phyloP scores from a whole-genome alignment of 2,329 filamentous ascomycete species.

The Pseudogymnoascus verrucosus region DNA sequence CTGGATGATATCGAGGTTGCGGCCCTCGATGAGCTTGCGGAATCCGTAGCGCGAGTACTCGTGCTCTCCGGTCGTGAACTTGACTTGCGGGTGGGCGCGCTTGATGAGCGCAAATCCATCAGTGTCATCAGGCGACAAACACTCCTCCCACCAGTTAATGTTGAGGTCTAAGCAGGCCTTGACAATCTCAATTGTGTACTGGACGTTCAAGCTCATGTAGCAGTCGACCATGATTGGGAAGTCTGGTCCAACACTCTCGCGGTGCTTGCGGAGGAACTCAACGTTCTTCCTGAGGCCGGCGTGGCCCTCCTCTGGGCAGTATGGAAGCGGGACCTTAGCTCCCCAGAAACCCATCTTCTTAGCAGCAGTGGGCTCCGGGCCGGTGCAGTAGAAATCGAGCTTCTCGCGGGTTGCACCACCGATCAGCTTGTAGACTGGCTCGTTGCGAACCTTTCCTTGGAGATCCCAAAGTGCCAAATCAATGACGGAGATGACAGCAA shows the following conservation, averaged over 20 bases:
- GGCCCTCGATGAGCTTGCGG: conserved; percentile 84
- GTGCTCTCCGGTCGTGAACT: conserved; percentile 94
- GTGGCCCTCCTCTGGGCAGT: conserved; percentile 79
- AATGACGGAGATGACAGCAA: conserved; percentile 89
- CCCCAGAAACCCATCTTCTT: conserved; percentile 85
- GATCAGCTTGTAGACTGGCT: conserved; percentile 91
- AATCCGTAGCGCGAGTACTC: conserved; percentile 93
- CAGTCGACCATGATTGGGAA: conserved; percentile 94
- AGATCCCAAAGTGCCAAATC: conserved; percentile 91
- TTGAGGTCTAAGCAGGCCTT: conserved; percentile 74
- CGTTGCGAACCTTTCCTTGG: conserved; percentile 79
- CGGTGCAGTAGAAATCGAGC: conserved; percentile 90
- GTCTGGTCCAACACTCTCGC: conserved; percentile 76
- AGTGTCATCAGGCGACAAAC: conserved; percentile 81
- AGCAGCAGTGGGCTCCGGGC: conserved; percentile 72
- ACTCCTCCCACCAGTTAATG: conserved; percentile 98
- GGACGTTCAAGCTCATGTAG: conserved; percentile 91
- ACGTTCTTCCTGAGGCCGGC: conserved; percentile 81
- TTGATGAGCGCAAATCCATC: conserved; percentile 88
- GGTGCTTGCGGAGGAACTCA: conserved; percentile 77
- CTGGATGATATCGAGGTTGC: conserved; percentile 89
- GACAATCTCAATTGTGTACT: conserved; percentile 86
- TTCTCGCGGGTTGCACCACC: conserved; percentile 79
- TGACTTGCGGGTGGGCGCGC: conserved; percentile 78
- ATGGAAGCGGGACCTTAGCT: conserved; percentile 82